These are phyloP conservation scores for Eutrema yunnanense DNA, from an alignment of 345 rosid genomes.

Conservation along the genomic window DNA sequence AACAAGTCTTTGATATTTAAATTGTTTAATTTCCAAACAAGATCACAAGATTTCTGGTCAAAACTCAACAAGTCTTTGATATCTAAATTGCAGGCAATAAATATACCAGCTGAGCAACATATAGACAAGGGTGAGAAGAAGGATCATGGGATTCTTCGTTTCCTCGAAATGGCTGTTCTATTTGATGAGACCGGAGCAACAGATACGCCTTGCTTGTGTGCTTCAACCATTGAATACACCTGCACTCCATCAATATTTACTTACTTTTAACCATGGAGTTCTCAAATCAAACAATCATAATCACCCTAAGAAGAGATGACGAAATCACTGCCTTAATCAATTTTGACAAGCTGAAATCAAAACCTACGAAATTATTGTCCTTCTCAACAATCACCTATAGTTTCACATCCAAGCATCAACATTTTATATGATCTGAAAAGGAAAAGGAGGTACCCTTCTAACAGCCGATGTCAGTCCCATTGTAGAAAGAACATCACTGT, in stretches of 20 bases:
- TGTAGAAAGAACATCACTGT: slow-evolving; percentile 24
- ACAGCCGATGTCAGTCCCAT: slow-evolving; percentile 34
- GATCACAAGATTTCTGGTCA: not conserved
- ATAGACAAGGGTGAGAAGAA: not conserved
- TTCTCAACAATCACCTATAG: not conserved
- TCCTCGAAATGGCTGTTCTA: slow-evolving; percentile 12
- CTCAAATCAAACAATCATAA: not conserved
- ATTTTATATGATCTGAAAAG: not conserved
- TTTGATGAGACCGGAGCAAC: not conserved
- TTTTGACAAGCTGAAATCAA: not conserved
- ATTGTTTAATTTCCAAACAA: not conserved
- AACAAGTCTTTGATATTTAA: not conserved
- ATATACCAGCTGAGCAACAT: not conserved
- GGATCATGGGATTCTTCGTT: slow-evolving; percentile 10
- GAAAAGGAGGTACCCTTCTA: slow-evolving; percentile 25
- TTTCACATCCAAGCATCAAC: not conserved
- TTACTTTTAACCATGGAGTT: not conserved
- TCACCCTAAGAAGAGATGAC: not conserved
- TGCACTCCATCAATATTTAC: slow-evolving; percentile 10
- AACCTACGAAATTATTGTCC: not conserved
- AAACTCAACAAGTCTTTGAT: not conserved
- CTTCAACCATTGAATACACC: slow-evolving; percentile 34
- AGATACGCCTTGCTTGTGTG: slow-evolving; percentile 14
- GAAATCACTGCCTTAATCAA: not conserved
- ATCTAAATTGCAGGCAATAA: not conserved